Evolutionary conservation across 1,139 yeast species (phyloP), one percentile per base, ranked within the genome.

Genomic region (Yamadazyma dendronema): DNA sequence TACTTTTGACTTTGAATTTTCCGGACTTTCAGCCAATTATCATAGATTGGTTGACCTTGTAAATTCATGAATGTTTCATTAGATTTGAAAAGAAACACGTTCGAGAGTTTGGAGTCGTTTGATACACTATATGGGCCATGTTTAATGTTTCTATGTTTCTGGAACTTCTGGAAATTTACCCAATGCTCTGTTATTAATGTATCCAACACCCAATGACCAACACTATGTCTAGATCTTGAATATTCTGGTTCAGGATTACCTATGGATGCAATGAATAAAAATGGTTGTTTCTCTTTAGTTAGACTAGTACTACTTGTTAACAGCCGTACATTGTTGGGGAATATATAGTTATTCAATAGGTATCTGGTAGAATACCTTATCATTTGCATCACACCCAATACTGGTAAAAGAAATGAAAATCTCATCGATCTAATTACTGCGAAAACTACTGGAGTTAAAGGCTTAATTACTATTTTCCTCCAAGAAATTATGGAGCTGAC

Each of bases 211-310:
- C 67, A 56, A 50, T 83, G 87, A 2, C 96, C 96, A 0, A 82
- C 86, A 44, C 81, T 86, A 53, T 88, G 96, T 33, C 95, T 67
- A 0, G 95, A 84, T 5, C 67, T 67, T 12, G 60, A 58, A 49
- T 76, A 85, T 33, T 66, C 59, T 0, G 79, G 72, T 37, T 81
- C 88, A 0, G 96, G 96, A 52, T 88, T 88, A 0, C 96, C 96
- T 3, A 88, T 65, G 0, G 92, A 84, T 4, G 81, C 77, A 8
- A 80, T 50, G 45, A 74, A 52, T 4, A 73, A 35, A 33, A 57
- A 54, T 6, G 67, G 61, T 1, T 57, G 56, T 30, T 53, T 59
- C 30, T 32, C 21, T 22, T 5, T 16, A 14, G 15, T 12, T 7
- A 8, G 28, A 25, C 28, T 8, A 7, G 30, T 29, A 15, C 2